Evolutionary conservation across 1,284 basidiomycete genomes (phyloP).

Genomic region (Sanguinoderma infundibulare): DNA sequence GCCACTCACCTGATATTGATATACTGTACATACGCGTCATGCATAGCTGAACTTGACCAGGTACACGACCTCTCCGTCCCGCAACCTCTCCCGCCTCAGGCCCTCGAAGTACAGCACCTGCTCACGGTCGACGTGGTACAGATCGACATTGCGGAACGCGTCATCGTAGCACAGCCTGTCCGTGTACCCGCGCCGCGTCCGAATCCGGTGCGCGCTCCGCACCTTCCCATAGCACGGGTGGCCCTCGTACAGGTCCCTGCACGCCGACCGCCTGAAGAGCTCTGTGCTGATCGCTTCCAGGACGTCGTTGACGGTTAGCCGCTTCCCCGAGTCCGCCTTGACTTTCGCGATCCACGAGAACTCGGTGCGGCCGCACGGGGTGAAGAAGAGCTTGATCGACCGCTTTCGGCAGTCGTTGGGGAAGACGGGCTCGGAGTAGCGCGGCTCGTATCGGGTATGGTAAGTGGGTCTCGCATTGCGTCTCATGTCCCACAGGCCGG

Average conservation of each 20-base stretch:
- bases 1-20: background rate
- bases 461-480: conserved; percentile 3
- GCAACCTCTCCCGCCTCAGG: conserved; percentile 1
- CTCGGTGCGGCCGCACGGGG: conserved; percentile 7
- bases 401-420: background rate
- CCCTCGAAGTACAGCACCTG: conserved; percentile 6
- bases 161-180: background rate
- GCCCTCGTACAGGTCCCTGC: conserved; percentile 5
- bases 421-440: conserved; percentile 8
- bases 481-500: conserved; percentile 6
- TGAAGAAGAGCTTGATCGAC: conserved; percentile 4
- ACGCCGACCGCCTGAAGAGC: conserved; percentile 5
- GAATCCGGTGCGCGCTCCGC: background rate
- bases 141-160: conserved; percentile 9
- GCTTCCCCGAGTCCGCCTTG: background rate
- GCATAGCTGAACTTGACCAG: conserved; percentile 10
- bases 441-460: background rate
- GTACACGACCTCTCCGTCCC: conserved; percentile 6
- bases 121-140: conserved; percentile 4
- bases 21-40: background rate
- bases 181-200: background rate
- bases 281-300: conserved; percentile 7
- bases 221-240: conserved; percentile 6
- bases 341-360: conserved; percentile 4
- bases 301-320: conserved; percentile 7